Base-by-base conservation (phyloP, 495 filamentous ascomycete species). In the Entonaema liquescens region DNA sequence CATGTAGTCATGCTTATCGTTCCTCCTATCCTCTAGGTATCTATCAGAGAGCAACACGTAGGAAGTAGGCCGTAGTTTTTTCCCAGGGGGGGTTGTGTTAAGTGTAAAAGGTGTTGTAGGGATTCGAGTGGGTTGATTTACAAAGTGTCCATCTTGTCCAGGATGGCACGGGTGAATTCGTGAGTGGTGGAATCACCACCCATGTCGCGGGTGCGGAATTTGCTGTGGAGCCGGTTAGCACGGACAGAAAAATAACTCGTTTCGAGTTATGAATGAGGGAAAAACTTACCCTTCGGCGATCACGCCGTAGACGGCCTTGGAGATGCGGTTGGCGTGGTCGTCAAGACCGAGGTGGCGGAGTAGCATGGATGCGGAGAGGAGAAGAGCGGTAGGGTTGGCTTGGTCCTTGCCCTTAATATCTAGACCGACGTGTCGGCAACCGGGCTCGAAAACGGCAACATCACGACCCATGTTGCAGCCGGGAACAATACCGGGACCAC, bases 381-480 rank as follows among this genome's bases (percentile, higher is more conserved):
- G 87, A 82, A 99, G 89, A 65, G 95, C 95, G 52, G 93, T 97
- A 28, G 95, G 95, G 87, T 99, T 99, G 56, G 95, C 95, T 83
- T 99, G 93, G 81, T 98, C 94, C 84, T 97, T 97, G 81, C 96
- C 95, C 86, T 98, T 95, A 83, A 99, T 99, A 78, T 99, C 95
- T 17, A 99, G 90, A 81, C 95, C 95, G 70, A 99, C 95, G 85
- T 99, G 95, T 79, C 95, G 88, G 88, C 95, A 99, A 59, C 95
- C 95, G 70, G 95, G 95, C 86, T 99, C 95, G 82, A 99, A 99
- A 60, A 99, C 95, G 73, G 96, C 96, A 67, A 98, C 92, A 66
- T 98, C 93, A 67, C 95, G 92, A 75, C 95, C 95, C 93, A 99
- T 99, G 86, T 98, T 99, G 88, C 93, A 97, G 74, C 95, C 95